Evolutionary conservation across 257 asterid genomes (phyloP).

Genomic region (Anisodus tanguticus): DNA sequence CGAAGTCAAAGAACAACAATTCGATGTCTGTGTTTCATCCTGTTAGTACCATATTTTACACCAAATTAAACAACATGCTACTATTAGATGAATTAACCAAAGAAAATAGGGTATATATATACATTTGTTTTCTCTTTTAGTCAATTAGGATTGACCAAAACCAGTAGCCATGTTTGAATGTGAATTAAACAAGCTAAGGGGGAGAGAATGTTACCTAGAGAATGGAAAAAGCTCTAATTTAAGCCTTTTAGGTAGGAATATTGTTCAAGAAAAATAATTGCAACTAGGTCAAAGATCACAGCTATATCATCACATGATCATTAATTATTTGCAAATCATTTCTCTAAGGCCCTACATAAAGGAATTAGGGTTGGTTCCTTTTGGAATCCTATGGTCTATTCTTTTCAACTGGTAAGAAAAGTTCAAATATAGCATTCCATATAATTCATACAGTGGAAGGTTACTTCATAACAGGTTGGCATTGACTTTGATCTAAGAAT

Average conservation of each 20-base stretch:
- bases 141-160: slow-evolving; percentile 6
- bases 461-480: not conserved
- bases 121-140: not conserved
- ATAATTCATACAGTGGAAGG: not conserved
- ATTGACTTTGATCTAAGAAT: slow-evolving; percentile 11
- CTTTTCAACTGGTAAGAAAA: not conserved
- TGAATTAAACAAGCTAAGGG: not conserved
- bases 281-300: slow-evolving; percentile 14
- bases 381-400: slow-evolving; percentile 22
- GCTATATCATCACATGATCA: slow-evolving; percentile 4
- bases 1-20: too few relatives aligned
- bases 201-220: slow-evolving; percentile 30
- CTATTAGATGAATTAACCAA: not conserved
- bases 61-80: not conserved
- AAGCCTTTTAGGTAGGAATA: slow-evolving; percentile 14
- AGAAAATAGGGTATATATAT: not conserved
- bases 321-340: not conserved
- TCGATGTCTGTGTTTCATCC: too few relatives aligned
- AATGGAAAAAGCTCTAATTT: slow-evolving; percentile 8
- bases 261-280: not conserved
- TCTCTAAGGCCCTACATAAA: not conserved
- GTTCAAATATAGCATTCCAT: not conserved
- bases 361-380: slow-evolving; percentile 1
- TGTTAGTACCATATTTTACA: too few relatives aligned
- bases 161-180: slow-evolving; percentile 13